A percentile compares a stretch with the other conserved stretches of the same genome.
Evolutionary conservation across 108 stramenopile species (phyloP).

Genomic region (Skeletonema potamos): DNA sequence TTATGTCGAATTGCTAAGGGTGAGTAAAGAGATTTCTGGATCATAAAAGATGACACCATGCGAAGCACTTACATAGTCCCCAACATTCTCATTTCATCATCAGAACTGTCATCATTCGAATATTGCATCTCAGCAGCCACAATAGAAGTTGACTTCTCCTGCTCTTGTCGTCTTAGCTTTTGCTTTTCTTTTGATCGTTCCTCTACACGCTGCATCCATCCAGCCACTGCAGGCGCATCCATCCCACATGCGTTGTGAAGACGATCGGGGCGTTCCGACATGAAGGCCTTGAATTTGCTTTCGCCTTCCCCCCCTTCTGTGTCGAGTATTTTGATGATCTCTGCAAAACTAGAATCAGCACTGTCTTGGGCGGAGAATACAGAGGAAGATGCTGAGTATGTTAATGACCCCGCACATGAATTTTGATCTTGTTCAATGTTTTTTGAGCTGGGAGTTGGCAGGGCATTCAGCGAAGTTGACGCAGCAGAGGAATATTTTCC

Average conservation of each 20-base stretch:
- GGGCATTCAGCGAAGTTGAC: conserved; percentile 11
- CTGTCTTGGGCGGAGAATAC: conserved; percentile 21
- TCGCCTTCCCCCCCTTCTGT: conserved; percentile 26
- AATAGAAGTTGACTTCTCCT: not conserved
- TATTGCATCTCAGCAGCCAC: not conserved
- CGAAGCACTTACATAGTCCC: not conserved
- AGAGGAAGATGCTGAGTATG: conserved; percentile 44
- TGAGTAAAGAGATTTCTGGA: not conserved
- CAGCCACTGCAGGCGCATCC: conserved; percentile 26
- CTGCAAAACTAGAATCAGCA: conserved; percentile 39
- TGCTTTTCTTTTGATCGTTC: conserved; percentile 22
- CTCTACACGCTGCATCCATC: conserved; percentile 40
- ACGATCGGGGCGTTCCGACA: conserved; percentile 2
- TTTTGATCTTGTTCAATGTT: conserved; percentile 23
- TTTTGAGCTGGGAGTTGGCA: not conserved
- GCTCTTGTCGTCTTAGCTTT: conserved; percentile 13
- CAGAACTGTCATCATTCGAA: not conserved
- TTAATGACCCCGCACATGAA: conserved; percentile 38
- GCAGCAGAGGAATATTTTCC: conserved; percentile 34
- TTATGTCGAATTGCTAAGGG: not conserved
- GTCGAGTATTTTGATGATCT: conserved; percentile 46
- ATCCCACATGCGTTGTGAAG: conserved; percentile 4
- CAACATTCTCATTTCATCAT: conserved; percentile 3
- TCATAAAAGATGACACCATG: not conserved
- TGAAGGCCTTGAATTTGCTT: conserved; percentile 30